These are phyloP conservation scores for Trichothecium roseum DNA, from an alignment of 2,329 filamentous ascomycete genomes.

Conservation along the genomic window DNA sequence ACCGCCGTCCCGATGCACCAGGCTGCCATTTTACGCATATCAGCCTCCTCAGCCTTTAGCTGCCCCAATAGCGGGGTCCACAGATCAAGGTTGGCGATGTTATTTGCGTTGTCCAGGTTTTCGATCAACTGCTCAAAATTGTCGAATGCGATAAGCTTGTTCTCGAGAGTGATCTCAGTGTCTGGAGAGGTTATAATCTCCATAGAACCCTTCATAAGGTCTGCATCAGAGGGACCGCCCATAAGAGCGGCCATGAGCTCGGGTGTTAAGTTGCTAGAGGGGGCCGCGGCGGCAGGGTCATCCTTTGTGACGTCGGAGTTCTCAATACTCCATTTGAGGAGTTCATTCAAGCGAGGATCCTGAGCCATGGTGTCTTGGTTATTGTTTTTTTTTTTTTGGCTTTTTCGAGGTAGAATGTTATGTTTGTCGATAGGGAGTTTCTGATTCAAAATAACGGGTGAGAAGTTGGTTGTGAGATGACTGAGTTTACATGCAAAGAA, in stretches of 20 bases:
- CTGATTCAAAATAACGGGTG: neutral
- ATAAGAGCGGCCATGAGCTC: conserved; percentile 66
- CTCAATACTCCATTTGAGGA: conserved; percentile 67
- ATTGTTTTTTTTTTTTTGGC: conserved; percentile 3
- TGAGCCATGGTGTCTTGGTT: conserved; percentile 23
- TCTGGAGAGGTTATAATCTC: conserved; percentile 54
- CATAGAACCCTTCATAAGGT: conserved; percentile 84
- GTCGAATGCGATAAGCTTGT: conserved; percentile 79
- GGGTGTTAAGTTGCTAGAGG: conserved; percentile 44
- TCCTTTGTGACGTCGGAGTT: conserved; percentile 26
- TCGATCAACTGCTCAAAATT: conserved; percentile 92
- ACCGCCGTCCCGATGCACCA: conserved; percentile 93
- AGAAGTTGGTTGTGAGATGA: neutral
- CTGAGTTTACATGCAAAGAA: neutral
- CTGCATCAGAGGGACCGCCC: conserved; percentile 79
- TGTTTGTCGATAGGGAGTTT: neutral
- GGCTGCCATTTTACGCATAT: conserved; percentile 76
- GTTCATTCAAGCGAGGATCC: conserved; percentile 56
- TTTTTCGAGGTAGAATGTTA: neutral
- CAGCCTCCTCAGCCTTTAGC: conserved; percentile 56
- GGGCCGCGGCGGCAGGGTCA: conserved; percentile 19
- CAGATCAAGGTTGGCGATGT: conserved; percentile 66
- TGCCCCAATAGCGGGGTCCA: conserved; percentile 73
- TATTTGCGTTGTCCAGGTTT: conserved; percentile 93
- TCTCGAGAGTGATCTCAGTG: conserved; percentile 56